Percentiles rank a stretch among this genome's conserved stretches.
Conservation (phyloP, 148 eudicot genomes). For the Camellia granthamiana region DNA sequence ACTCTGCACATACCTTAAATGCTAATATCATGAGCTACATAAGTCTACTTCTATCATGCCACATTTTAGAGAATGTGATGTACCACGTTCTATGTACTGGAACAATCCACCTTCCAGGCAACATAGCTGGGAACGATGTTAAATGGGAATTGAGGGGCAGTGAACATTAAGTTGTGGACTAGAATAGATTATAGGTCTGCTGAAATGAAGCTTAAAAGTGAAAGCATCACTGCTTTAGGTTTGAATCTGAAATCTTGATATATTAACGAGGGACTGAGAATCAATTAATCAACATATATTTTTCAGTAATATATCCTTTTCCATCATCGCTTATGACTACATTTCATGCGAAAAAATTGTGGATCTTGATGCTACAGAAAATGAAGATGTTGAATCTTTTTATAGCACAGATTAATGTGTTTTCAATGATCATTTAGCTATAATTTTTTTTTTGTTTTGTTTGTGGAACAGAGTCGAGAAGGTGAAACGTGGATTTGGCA, state of each 20-base stretch:
- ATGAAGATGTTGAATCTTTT: neutral
- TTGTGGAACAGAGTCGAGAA: constrained; percentile 63
- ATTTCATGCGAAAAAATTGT: neutral
- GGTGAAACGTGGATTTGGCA: constrained; percentile 88
- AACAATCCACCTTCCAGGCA: too few species aligned
- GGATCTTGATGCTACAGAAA: neutral
- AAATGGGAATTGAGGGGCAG: neutral
- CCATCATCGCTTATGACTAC: neutral
- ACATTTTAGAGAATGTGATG: too few species aligned
- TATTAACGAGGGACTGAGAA: too few species aligned
- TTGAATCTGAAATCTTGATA: neutral
- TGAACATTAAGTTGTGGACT: neutral
- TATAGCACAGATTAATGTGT: neutral
- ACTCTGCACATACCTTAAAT: too few species aligned
- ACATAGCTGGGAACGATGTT: neutral
- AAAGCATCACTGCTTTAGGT: neutral
- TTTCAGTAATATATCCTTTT: too few species aligned
- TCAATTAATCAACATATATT: too few species aligned
- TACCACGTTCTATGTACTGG: too few species aligned
- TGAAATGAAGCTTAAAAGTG: neutral
- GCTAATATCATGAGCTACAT: too few species aligned
- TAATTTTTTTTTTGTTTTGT: neutral
- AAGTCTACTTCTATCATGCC: too few species aligned
- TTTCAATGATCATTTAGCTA: neutral
- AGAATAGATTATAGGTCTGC: neutral